Conservation (phyloP, 2,329 filamentous ascomycete genomes). For the Lasiodiplodia theobromae region DNA sequence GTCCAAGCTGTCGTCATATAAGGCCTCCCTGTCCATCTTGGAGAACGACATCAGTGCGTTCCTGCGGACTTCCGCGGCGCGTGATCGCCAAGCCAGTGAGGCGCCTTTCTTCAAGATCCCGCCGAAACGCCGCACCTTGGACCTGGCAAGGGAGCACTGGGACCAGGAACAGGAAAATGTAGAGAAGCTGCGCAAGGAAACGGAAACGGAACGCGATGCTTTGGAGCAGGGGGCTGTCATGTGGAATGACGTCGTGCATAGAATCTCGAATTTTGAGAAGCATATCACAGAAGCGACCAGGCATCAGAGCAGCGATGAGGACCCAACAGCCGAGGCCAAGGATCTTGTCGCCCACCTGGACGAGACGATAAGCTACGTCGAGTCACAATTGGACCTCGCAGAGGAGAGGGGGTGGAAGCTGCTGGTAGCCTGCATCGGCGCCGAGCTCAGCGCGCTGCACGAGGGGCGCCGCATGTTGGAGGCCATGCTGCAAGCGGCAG, state of each 20-base stretch:
- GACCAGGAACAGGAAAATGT: slow-evolving; percentile 66
- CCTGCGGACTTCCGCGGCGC: slow-evolving; percentile 63
- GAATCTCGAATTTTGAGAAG: slow-evolving; percentile 71
- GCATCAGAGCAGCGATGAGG: slow-evolving; percentile 37
- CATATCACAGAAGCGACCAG: slow-evolving; percentile 65
- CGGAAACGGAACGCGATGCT: slow-evolving; percentile 68
- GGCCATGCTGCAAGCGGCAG: slow-evolving; percentile 34
- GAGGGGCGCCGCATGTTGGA: slow-evolving; percentile 67
- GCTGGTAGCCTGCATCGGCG: slow-evolving; percentile 76
- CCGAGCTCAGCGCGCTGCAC: slow-evolving; percentile 72
- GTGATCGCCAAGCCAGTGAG: slow-evolving; percentile 37
- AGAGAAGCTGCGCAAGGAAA: slow-evolving; percentile 61
- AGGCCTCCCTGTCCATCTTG: slow-evolving; percentile 61
- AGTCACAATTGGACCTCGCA: slow-evolving; percentile 61
- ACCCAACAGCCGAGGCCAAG: slow-evolving; percentile 35
- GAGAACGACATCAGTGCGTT: slow-evolving; percentile 68
- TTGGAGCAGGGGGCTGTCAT: slow-evolving; percentile 71
- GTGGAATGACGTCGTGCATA: slow-evolving; percentile 68
- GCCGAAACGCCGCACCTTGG: slow-evolving; percentile 69
- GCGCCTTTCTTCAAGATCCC: slow-evolving; percentile 41
- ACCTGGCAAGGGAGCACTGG: slow-evolving; percentile 77
- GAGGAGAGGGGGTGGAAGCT: slow-evolving; percentile 74
- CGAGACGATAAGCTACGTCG: slow-evolving; percentile 62
- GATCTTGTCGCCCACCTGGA: slow-evolving; percentile 63
- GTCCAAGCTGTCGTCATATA: slow-evolving; percentile 28